Evolutionary conservation across 257 asterid species (phyloP).

Genomic region (Solanum arcanum): DNA sequence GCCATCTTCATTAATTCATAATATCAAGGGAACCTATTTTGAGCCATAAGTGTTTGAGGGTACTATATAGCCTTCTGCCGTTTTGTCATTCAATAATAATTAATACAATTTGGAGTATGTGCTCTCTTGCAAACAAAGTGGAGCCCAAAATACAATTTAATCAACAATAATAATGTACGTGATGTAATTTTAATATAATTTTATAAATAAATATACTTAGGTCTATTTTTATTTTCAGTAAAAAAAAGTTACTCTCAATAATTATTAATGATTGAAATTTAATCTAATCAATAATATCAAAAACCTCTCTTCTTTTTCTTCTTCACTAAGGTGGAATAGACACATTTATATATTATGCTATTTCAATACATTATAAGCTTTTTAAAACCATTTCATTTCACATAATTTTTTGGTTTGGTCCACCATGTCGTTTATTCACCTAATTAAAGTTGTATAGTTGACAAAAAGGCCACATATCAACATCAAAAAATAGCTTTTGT

Average conservation of each 20-base stretch:
- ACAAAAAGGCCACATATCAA: background rate
- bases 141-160: too few species aligned
- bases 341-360: background rate
- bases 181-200: too few species aligned
- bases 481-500: background rate
- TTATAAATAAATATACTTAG: too few species aligned
- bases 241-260: too few species aligned
- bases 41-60: background rate
- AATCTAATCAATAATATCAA: background rate
- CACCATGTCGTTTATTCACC: background rate
- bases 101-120: background rate
- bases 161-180: too few species aligned
- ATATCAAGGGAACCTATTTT: background rate
- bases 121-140: too few species aligned
- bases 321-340: background rate
- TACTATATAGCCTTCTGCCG: background rate
- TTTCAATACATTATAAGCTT: background rate
- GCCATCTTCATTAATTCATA: background rate
- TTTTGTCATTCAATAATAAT: background rate
- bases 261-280: too few species aligned
- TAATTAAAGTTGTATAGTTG: background rate
- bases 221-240: too few species aligned
- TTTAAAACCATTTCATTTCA: background rate
- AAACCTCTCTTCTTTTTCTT: background rate
- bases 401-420: background rate